Percentiles rank a stretch among this genome's conserved stretches.
phyloP scores from a whole-genome alignment of 2,329 filamentous ascomycete genomes.

The Cladosporium phlei region DNA sequence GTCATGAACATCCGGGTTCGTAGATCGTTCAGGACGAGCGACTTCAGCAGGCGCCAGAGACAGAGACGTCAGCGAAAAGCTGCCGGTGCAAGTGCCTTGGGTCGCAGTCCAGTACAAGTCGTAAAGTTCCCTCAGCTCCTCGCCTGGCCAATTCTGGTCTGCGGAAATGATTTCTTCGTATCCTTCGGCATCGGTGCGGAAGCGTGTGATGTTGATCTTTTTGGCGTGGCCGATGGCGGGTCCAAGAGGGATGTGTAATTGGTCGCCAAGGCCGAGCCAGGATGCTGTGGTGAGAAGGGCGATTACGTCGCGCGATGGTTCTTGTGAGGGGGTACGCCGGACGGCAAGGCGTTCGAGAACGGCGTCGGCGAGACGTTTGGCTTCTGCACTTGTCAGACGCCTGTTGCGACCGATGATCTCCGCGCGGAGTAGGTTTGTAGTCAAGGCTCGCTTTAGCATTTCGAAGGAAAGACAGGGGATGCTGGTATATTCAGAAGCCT shows the following conservation, averaged over 20 bases:
- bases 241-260: slow-evolving; percentile 35
- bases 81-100: slow-evolving; percentile 35
- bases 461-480: slow-evolving; percentile 23
- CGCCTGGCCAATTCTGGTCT: slow-evolving; percentile 12
- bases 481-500: background rate
- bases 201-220: slow-evolving; percentile 39
- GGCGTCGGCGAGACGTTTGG: slow-evolving; percentile 42
- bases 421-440: slow-evolving; percentile 45
- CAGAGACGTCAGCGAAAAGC: slow-evolving; percentile 41
- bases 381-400: slow-evolving; percentile 42
- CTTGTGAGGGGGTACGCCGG: slow-evolving; percentile 31
- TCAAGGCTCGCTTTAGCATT: slow-evolving; percentile 41
- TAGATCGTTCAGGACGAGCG: background rate
- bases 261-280: slow-evolving; percentile 36
- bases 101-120: slow-evolving; percentile 41
- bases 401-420: slow-evolving; percentile 36
- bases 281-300: slow-evolving; percentile 39
- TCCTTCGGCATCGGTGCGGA: slow-evolving; percentile 33
- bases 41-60: slow-evolving; percentile 15
- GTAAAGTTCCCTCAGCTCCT: slow-evolving; percentile 40
- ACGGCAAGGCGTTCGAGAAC: slow-evolving; percentile 38
- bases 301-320: slow-evolving; percentile 30
- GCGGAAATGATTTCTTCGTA: slow-evolving; percentile 31
- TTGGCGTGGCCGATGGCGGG: slow-evolving; percentile 29
- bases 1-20: slow-evolving; percentile 8